Base-by-base conservation (phyloP, 768 basidiomycete species). In the Trametes sanguinea region DNA sequence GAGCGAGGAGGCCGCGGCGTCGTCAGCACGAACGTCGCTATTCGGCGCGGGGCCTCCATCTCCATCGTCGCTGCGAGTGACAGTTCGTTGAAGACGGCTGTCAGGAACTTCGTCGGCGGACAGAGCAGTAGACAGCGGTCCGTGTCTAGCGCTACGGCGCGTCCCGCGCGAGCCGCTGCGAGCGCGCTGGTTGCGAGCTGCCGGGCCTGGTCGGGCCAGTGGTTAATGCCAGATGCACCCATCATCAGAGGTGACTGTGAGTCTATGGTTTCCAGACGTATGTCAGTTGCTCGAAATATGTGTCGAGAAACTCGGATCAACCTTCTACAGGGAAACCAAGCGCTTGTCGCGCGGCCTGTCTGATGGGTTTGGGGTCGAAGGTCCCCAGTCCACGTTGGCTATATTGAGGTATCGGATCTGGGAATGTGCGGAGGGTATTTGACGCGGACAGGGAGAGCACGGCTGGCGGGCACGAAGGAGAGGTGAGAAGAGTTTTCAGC, bases 81-180 rank as follows among this genome's bases (percentile, higher is more conserved):
- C 35, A 91, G 73, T 69, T 91, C 88, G 13, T 77, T 75, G 90
- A 91, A 94, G n/a, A 92, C 76, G 1, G 83, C 68, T 29, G 80
- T 73, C 39, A 93, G 78, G 67, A 93, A 91, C 61, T 81, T 79
- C 7, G 82, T 80, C 3, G 88, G 85, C 4, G 84, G 74, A 0
- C 77, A 76, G 59, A 83, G 73, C 45, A 81, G 81, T n/a, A 91
- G 77, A 66, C 87, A 90, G 30, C 84, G 81, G 51, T 84, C 80
- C 40, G 92, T 77, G 66, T 92, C 87, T 54, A 94, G 76, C 45
- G 74, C 78, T 11, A 88, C 85, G 0, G 83, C 82, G 62, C 87
- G 89, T 48, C 85, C 85, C 14, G 84, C 77, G 39, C 84, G 80
- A 22, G 87, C 86, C 68, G 80, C 76, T 10, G 74, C 72, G 27